Percentiles rank a stretch among this genome's conserved stretches.
Evolutionary conservation across 2,329 filamentous ascomycete genomes (phyloP).

Genomic region (Delphinella strobiligena): DNA sequence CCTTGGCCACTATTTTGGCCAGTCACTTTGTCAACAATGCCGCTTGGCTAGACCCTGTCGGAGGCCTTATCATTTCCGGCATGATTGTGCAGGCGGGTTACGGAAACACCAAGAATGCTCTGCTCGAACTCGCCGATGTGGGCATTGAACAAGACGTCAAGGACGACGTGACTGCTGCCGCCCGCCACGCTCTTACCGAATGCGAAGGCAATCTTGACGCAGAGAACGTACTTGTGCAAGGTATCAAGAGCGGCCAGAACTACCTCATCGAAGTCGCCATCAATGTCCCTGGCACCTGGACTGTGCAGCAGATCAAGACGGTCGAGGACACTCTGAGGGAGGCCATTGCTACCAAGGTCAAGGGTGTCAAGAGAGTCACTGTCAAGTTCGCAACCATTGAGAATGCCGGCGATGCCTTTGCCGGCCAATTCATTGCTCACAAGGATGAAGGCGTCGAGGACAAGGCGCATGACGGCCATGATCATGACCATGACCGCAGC

Average conservation of each 20-base stretch:
- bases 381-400: conserved; percentile 71
- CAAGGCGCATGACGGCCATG: conserved; percentile 14
- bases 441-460: conserved; percentile 9
- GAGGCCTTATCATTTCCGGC: conserved; percentile 80
- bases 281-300: conserved; percentile 65
- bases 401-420: conserved; percentile 43
- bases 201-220: conserved; percentile 13
- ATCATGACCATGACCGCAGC: conserved; percentile 16
- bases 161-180: conserved; percentile 55
- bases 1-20: conserved; percentile 75
- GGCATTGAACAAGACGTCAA: conserved; percentile 79
- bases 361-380: conserved; percentile 71
- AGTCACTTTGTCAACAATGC: conserved; percentile 79
- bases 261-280: conserved; percentile 86
- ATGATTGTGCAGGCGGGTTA: conserved; percentile 87
- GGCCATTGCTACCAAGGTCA: conserved; percentile 61
- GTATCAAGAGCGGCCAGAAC: conserved; percentile 93
- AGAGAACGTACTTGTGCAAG: conserved; percentile 55
- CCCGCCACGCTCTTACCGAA: conserved; percentile 45
- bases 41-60: conserved; percentile 87
- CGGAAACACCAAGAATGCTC: conserved; percentile 68
- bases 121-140: conserved; percentile 84
- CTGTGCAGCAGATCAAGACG: conserved; percentile 54
- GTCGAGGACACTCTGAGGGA: conserved; percentile 66
- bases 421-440: conserved; percentile 52